A percentile compares a stretch with the other conserved stretches of the same genome.
Conservation (phyloP, 2,329 filamentous ascomycete species). For the Ceratocystis colombiana region DNA sequence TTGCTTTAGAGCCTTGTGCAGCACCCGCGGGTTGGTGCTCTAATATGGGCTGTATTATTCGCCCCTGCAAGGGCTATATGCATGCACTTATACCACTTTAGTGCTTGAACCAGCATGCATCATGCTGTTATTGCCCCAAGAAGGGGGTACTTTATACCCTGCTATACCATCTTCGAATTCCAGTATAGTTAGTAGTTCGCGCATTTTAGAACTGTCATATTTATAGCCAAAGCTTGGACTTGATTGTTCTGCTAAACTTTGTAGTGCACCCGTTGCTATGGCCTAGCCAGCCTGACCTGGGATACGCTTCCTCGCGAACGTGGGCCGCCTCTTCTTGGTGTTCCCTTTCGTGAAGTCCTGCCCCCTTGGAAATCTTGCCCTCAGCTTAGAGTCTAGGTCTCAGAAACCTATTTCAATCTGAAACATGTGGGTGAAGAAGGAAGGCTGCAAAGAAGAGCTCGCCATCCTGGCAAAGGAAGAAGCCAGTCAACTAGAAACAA, state of each 20-base stretch:
- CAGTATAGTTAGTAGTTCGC: background rate
- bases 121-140: background rate
- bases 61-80: slow-evolving; percentile 11
- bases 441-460: background rate
- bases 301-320: no score
- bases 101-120: background rate
- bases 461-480: background rate
- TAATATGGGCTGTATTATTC: slow-evolving; percentile 1
- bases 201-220: background rate
- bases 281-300: background rate
- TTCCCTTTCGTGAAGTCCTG: background rate
- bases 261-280: background rate
- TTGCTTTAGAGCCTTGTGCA: slow-evolving; percentile 14
- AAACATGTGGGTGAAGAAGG: slow-evolving; percentile 8
- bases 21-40: background rate
- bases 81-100: slow-evolving; percentile 13
- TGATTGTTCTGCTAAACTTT: background rate
- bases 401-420: slow-evolving; percentile 14
- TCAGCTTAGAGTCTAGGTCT: slow-evolving; percentile 9
- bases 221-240: slow-evolving; percentile 2
- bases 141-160: background rate
- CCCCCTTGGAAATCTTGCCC: slow-evolving; percentile 3
- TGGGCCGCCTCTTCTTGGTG: no score
- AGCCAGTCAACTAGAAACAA: background rate
- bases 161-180: slow-evolving; percentile 1